Percentiles rank a stretch among this genome's conserved stretches.
phyloP scores from a whole-genome alignment of 495 filamentous ascomycete genomes.

The Hypoxylon fuscum region DNA sequence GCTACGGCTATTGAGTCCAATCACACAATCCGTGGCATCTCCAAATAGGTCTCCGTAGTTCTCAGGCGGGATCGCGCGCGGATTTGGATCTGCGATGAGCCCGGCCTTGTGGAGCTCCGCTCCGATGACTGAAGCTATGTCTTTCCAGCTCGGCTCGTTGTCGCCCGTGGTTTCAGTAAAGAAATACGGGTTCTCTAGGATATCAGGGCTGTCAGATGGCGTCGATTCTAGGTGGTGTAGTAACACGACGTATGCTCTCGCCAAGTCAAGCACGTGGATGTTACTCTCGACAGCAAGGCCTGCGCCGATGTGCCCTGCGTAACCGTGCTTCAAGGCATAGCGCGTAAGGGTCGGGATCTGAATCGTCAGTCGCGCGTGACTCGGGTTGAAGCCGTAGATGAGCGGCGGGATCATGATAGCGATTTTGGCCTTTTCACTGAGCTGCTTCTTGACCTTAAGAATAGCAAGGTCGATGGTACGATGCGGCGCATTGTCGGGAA shows the following conservation, averaged over 20 bases:
- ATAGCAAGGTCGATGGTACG: slow-evolving; percentile 54
- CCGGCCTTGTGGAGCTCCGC: slow-evolving; percentile 68
- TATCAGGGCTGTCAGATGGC: slow-evolving; percentile 54
- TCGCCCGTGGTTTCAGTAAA: slow-evolving; percentile 66
- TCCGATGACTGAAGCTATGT: slow-evolving; percentile 68
- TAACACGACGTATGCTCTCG: slow-evolving; percentile 67
- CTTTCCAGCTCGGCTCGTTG: slow-evolving; percentile 72
- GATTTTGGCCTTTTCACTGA: slow-evolving; percentile 58
- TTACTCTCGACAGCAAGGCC: slow-evolving; percentile 76
- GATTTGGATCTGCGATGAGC: slow-evolving; percentile 62
- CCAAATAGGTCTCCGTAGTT: slow-evolving; percentile 47
- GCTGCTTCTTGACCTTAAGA: slow-evolving; percentile 39
- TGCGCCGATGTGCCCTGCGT: slow-evolving; percentile 68
- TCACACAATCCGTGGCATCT: slow-evolving; percentile 19
- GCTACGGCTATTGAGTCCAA: slow-evolving; percentile 65
- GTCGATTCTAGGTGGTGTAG: slow-evolving; percentile 67
- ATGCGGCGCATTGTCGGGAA: slow-evolving; percentile 51
- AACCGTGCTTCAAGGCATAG: slow-evolving; percentile 65
- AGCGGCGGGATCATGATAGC: slow-evolving; percentile 79
- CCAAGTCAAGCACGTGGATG: slow-evolving; percentile 77
- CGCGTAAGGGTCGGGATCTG: slow-evolving; percentile 69
- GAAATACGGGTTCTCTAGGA: slow-evolving; percentile 77
- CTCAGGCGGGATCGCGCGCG: slow-evolving; percentile 52
- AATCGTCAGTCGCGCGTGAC: slow-evolving; percentile 64
- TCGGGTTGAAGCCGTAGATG: slow-evolving; percentile 69